Evolutionary conservation across 139 green algal species (phyloP), one percentile per base, ranked within the genome.

Genomic region (Haematococcus sp.): DNA sequence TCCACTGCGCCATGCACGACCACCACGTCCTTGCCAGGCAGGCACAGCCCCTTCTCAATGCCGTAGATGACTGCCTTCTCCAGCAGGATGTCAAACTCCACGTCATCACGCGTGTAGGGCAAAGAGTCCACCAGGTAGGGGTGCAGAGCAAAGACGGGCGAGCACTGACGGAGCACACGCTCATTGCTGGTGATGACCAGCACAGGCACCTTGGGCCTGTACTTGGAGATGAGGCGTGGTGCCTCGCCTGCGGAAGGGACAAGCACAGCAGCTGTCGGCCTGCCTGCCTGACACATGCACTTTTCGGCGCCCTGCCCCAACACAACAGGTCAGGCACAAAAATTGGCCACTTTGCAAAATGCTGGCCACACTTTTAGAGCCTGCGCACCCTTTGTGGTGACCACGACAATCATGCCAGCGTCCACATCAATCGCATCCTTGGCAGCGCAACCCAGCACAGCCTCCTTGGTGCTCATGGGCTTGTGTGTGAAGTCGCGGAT

Each of bases 171-270:
- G 27, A 82, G 59, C 28, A 84, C 76, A 1, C 30, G 69, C 34
- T 81, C 68, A 20, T 71, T 73, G 66, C 77, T 74, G 25, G 76
- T 80, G 27, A 84, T 66, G 27, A 86, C 79, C 60, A 90, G 73
- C 35, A 88, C 74, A 19, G 80, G 85, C 68, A 82, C 81, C 15
- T 64, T 71, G 0, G 88, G 88, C 15, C 88, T 76, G 80, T 92
- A 92, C 83, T 92, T 91, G 59, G 77, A 70, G 7, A 92, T 60
- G 60, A 89, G 66, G 70, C 80, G 31, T n/a, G 76, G 75, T 2
- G 71, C 77, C 3, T 28, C 73, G 44, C 81, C 81, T 72, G 33
- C 31, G 59, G 80, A 27, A 11, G 40, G 40, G 76, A 60, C 16
- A 64, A n/a, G n/a, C n/a, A n/a, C n/a, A n/a, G n/a, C n/a, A n/a